A percentile compares a stretch with the other conserved stretches of the same genome.
Evolutionary conservation across 495 filamentous ascomycete genomes (phyloP).

Genomic region (Neurospora tetrasperma): DNA sequence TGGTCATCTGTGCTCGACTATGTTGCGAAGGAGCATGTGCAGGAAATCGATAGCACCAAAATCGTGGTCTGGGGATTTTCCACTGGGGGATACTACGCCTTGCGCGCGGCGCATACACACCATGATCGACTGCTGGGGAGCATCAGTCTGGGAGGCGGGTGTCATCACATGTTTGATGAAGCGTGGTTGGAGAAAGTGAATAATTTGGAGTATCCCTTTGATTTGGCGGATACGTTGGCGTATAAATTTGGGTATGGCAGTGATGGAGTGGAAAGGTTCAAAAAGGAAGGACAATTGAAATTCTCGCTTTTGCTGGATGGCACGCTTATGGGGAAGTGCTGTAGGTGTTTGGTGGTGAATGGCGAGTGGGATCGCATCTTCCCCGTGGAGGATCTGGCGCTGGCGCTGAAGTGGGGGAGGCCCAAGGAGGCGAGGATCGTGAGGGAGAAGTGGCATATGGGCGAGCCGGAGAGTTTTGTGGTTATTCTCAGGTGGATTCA

Average conservation of each 20-base stretch:
- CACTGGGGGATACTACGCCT: slow-evolving; percentile 62
- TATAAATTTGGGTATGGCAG: slow-evolving; percentile 55
- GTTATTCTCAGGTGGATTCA: slow-evolving; percentile 17
- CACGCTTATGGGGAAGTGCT: slow-evolving; percentile 43
- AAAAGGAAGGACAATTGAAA: slow-evolving; percentile 45
- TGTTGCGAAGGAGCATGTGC: too few relatives aligned
- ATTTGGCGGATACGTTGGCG: slow-evolving; percentile 48
- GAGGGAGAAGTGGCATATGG: slow-evolving; percentile 16
- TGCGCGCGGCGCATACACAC: slow-evolving; percentile 59
- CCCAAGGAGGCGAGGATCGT: slow-evolving; percentile 53
- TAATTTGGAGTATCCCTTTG: slow-evolving; percentile 63
- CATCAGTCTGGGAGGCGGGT: slow-evolving; percentile 55
- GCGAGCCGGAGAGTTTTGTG: slow-evolving; percentile 16
- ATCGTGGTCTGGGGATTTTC: slow-evolving; percentile 57
- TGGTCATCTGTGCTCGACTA: slow-evolving; percentile 58
- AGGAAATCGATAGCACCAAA: slow-evolving; percentile 41
- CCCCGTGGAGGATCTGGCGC: slow-evolving; percentile 57
- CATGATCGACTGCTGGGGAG: slow-evolving; percentile 42
- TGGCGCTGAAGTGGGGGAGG: slow-evolving; percentile 41
- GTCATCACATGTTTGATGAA: slow-evolving; percentile 52
- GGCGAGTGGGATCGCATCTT: slow-evolving; percentile 57
- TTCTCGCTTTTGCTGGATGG: slow-evolving; percentile 58
- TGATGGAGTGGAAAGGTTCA: slow-evolving; percentile 37
- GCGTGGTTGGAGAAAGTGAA: slow-evolving; percentile 55
- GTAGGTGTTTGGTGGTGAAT: slow-evolving; percentile 54